Percentiles rank a stretch among this genome's conserved stretches.
Evolutionary conservation across 2,329 filamentous ascomycete genomes (phyloP).

Genomic region (Niveomyces coronatus): DNA sequence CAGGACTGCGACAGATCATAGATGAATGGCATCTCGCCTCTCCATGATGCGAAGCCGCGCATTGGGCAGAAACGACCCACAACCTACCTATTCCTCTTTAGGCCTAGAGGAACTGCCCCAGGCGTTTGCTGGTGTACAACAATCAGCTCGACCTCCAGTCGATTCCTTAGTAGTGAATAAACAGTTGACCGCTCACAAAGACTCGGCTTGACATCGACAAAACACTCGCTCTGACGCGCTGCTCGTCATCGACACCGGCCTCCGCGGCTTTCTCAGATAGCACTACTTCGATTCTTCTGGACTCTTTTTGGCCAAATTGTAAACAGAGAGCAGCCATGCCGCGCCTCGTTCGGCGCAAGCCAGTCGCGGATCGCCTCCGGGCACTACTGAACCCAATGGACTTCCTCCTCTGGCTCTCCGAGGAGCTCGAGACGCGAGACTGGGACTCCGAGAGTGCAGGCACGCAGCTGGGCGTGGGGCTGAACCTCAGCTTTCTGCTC

Average conservation of each 20-base stretch:
- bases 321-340: constrained; percentile 40
- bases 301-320: no score
- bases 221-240: not conserved
- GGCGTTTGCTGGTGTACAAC: constrained; percentile 2
- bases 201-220: not conserved
- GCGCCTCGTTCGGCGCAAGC: constrained; percentile 69
- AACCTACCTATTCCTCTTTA: not conserved
- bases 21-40: constrained; percentile 1
- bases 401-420: constrained; percentile 80
- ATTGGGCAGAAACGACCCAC: not conserved
- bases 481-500: constrained; percentile 74
- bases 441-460: constrained; percentile 79
- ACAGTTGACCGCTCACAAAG: not conserved
- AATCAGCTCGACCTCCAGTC: constrained; percentile 5
- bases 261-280: no score
- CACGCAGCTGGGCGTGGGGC: constrained; percentile 59
- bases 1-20: not conserved
- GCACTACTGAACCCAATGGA: constrained; percentile 79
- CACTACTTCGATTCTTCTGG: no score
- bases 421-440: constrained; percentile 84
- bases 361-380: constrained; percentile 71
- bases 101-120: not conserved
- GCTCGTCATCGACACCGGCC: not conserved
- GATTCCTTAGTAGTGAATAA: constrained; percentile 9
- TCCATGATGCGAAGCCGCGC: not conserved